These are phyloP conservation scores for Aspergillus amoenus DNA, from an alignment of 2,329 filamentous ascomycete genomes.

Conservation along the genomic window DNA sequence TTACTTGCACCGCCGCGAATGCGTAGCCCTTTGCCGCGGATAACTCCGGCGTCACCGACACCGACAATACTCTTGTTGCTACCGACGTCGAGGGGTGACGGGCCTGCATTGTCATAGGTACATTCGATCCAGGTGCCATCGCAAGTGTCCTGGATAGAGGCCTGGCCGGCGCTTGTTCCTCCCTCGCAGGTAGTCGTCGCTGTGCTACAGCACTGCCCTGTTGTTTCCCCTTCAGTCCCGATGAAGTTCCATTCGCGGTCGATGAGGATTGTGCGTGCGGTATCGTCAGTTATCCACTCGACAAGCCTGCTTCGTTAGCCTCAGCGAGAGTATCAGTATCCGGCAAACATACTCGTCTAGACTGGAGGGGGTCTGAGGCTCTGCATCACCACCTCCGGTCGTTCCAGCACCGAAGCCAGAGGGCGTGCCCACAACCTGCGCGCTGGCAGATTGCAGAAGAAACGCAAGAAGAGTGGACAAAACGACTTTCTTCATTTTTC, in stretches of 20 bases:
- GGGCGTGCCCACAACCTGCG: slow-evolving; percentile 12
- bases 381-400: slow-evolving; percentile 15
- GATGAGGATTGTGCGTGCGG: slow-evolving; percentile 10
- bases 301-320: neutral
- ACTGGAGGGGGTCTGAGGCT: slow-evolving; percentile 12
- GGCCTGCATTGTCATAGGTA: slow-evolving; percentile 52
- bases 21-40: slow-evolving; percentile 58
- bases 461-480: neutral
- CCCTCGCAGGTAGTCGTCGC: slow-evolving; percentile 12
- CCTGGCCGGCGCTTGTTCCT: slow-evolving; percentile 13
- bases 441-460: neutral
- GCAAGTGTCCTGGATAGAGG: slow-evolving; percentile 12
- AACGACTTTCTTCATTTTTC: neutral
- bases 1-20: slow-evolving; percentile 50
- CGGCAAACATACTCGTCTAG: slow-evolving; percentile 10
- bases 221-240: slow-evolving; percentile 38
- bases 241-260: slow-evolving; percentile 16
- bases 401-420: slow-evolving; percentile 17
- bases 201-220: slow-evolving; percentile 31
- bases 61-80: slow-evolving; percentile 61
- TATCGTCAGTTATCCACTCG: slow-evolving; percentile 15
- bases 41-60: slow-evolving; percentile 53
- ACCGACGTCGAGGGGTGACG: slow-evolving; percentile 50
- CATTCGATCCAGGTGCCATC: slow-evolving; percentile 29
- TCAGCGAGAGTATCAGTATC: neutral